Conservation (phyloP, 306 rosid species). For the Boehmeria nivea region DNA sequence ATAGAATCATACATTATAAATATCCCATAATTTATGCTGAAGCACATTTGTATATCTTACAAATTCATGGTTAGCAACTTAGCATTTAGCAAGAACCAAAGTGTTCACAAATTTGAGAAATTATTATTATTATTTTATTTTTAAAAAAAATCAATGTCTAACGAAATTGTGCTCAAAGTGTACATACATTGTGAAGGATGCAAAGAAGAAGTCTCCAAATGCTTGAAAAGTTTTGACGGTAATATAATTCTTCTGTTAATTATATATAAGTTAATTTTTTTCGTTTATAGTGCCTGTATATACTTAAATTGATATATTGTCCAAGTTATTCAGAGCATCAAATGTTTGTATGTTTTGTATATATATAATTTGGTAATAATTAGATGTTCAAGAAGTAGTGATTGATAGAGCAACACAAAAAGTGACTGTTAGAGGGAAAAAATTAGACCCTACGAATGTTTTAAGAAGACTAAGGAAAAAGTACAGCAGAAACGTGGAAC, state of each 20-base stretch:
- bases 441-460: conserved; percentile 41
- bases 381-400: conserved; percentile 55
- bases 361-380: too few relatives aligned
- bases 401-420: conserved; percentile 45
- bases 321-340: too few relatives aligned
- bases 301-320: neutral
- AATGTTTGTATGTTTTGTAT: too few relatives aligned
- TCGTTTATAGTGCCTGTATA: neutral
- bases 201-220: conserved; percentile 38
- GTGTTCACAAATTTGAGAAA: too few relatives aligned
- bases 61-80: too few relatives aligned
- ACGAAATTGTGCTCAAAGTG: conserved; percentile 56
- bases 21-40: too few relatives aligned
- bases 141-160: neutral
- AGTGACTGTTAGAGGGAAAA: conserved; percentile 54
- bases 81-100: too few relatives aligned
- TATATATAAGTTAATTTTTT: neutral
- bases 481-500: conserved; percentile 52
- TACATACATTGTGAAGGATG: conserved; percentile 78
- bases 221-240: conserved; percentile 61
- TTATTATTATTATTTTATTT: too few relatives aligned
- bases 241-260: neutral
- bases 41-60: too few relatives aligned
- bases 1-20: too few relatives aligned
- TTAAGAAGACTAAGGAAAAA: conserved; percentile 52